Evolutionary conservation across 179 eudicot species (phyloP).

Genomic region (Patellifolia procumbens): DNA sequence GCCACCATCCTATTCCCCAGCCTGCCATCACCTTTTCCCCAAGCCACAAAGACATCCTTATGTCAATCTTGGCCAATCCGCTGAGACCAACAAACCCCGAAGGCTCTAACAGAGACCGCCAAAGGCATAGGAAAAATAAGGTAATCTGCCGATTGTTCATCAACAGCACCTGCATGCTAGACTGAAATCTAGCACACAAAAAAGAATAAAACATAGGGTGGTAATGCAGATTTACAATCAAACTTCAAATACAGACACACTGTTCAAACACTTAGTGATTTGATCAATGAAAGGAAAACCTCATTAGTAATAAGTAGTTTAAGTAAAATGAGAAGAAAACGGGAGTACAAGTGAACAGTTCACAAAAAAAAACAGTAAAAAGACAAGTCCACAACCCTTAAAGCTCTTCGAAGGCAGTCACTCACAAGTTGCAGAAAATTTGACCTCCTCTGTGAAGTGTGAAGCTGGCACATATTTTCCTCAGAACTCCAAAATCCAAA

Average conservation of each 20-base stretch:
- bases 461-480: background rate
- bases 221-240: background rate
- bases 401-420: background rate
- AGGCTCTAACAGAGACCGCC: background rate
- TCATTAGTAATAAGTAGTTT: background rate
- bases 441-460: background rate
- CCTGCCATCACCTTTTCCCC: background rate
- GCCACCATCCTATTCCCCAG: background rate
- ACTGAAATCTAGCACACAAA: background rate
- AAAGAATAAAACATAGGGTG: background rate
- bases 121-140: background rate
- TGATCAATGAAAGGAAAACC: background rate
- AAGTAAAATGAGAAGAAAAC: background rate
- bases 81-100: background rate
- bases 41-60: constrained; percentile 1
- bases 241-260: background rate
- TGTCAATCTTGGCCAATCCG: background rate
- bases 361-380: background rate
- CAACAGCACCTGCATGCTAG: background rate
- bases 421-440: background rate
- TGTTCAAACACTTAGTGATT: background rate
- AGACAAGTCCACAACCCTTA: background rate
- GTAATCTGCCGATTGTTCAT: background rate
- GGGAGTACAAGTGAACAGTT: background rate
- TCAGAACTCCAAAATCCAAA: background rate